Percentiles rank a stretch among this genome's conserved stretches.
These are phyloP conservation scores for Lachancea sp. DNA, from an alignment of 805 yeast genomes.

Conservation along the genomic window DNA sequence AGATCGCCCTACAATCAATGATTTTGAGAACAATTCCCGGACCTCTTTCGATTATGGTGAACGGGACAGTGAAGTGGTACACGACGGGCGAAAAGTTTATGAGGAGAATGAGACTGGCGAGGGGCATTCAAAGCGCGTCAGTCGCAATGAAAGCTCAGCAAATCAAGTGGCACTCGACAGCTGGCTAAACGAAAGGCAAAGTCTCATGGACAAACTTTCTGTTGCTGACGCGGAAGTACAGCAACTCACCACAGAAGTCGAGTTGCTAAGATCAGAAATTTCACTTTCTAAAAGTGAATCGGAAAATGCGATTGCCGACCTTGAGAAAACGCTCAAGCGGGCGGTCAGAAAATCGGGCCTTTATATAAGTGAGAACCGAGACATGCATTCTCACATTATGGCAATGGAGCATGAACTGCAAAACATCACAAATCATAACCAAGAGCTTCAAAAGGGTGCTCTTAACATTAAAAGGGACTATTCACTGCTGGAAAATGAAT, in stretches of 20 bases:
- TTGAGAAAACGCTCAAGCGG: conserved; percentile 15
- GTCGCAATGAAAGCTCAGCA: no score
- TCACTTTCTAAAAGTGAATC: conserved; percentile 19
- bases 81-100: no score
- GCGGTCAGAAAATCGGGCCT: conserved; percentile 11
- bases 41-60: no score
- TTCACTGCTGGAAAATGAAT: conserved; percentile 16
- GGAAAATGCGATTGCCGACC: conserved; percentile 26
- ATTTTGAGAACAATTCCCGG: neutral
- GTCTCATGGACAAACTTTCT: neutral
- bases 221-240: neutral
- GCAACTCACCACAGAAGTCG: conserved; percentile 9
- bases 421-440: conserved; percentile 21
- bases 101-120: no score
- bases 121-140: no score
- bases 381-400: conserved; percentile 10
- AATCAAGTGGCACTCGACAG: neutral
- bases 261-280: conserved; percentile 18
- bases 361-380: conserved; percentile 13
- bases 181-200: conserved; percentile 1
- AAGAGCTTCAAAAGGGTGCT: conserved; percentile 25
- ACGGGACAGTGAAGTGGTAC: no score
- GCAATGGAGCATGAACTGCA: conserved; percentile 13
- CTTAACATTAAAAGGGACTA: conserved; percentile 5
- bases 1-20: neutral